Base-by-base conservation (phyloP, 176 grass and related monocot genomes). In the Eragrostis nindensis region DNA sequence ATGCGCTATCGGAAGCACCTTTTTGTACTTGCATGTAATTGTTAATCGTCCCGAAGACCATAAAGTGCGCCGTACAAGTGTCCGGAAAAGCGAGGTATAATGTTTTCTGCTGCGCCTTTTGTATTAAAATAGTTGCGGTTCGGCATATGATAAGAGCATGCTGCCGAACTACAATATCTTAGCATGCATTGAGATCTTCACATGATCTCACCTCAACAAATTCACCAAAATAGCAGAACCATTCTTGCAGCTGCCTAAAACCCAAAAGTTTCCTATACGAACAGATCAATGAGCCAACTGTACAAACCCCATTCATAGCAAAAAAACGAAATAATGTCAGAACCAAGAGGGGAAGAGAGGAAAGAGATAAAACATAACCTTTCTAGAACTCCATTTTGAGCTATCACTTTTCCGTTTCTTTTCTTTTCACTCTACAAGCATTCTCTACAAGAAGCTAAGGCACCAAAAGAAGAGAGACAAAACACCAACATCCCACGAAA, bases 351-450 rank as follows among this genome's bases (percentile, higher is more conserved):
- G 22, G 30, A 73, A 65, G 61, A 69, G 2, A 68, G 39, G 27
- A 5, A 70, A 85, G 68, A 75, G 26, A 30, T 14, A 77, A 78
- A 74, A 78, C 78, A 73, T 62, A n/a, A 43, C 11, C 42, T 86
- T 86, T 40, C 50, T 86, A 73, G 75, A 78, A 79, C 79, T 78
- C 79, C 73, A 61, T 78, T 90, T 66, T 74, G 61, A 90, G 70
- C 88, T 83, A 73, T 60, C 59, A 82, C 60, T 90, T 86, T 86
- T 89, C 66, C 7, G 73, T 90, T 90, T 86, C 78, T 12, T 72
- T 77, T 67, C 5, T 21, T 52, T 17, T 21, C 11, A 29, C 80
- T 91, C 78, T 84, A 87, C 84, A 91, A 61, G 65, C 62, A 87
- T 78, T 77, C 48, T 75, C 73, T 76, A 81, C 41, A 82, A 83